Conservation (phyloP, 78 protist species). For the Dictyostelium brefeldianum region DNA sequence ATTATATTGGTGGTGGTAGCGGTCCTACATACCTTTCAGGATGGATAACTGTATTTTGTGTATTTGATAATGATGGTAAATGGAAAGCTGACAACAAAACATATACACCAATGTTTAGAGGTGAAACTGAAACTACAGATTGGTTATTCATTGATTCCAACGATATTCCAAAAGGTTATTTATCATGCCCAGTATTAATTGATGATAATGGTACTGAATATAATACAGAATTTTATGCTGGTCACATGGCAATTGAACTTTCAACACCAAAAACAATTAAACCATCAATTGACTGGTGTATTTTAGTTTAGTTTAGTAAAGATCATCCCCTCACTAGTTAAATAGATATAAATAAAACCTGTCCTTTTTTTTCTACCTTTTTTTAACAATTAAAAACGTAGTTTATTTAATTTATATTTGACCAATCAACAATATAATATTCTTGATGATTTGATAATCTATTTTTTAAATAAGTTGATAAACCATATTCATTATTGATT, state of each 20-base stretch:
- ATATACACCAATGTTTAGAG: not conserved
- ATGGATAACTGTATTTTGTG: slow-evolving; percentile 81
- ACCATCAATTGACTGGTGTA: slow-evolving; percentile 49
- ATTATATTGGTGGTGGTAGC: slow-evolving; percentile 44
- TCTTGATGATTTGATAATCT: too few species aligned
- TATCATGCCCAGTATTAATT: not conserved
- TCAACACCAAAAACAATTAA: not conserved
- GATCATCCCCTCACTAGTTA: too few species aligned
- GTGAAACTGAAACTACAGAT: not conserved
- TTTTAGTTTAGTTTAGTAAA: slow-evolving; percentile 2
- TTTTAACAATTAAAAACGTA: too few species aligned
- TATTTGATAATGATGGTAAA: slow-evolving; percentile 45
- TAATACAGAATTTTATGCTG: not conserved
- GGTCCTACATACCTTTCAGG: slow-evolving; percentile 73
- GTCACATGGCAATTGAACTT: not conserved
- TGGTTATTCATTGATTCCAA: slow-evolving; percentile 9
- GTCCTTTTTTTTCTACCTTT: too few species aligned
- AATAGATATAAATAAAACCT: too few species aligned
- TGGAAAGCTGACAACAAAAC: slow-evolving; percentile 19
- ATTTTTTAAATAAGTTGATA: too few species aligned
- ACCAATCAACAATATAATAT: too few species aligned
- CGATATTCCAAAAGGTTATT: slow-evolving; percentile 7
- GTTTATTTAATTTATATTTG: too few species aligned
- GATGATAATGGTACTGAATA: slow-evolving; percentile 22
- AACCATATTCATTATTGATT: too few species aligned